Evolutionary conservation across 2,329 filamentous ascomycete species (phyloP).

Genomic region (Xylariales sp.): DNA sequence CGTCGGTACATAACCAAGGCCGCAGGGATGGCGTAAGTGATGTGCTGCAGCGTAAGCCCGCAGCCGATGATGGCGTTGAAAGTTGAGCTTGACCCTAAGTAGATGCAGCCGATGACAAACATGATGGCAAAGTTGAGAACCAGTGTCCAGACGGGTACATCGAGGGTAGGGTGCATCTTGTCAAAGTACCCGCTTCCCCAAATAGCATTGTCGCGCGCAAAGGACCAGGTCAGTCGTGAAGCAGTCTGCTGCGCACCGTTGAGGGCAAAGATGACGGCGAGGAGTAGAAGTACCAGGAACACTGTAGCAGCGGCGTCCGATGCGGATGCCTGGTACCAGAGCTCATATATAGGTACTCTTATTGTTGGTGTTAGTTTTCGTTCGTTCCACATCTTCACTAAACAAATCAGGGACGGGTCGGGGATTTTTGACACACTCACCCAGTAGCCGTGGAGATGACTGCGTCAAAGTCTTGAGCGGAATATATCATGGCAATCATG

Average conservation of each 20-base stretch:
- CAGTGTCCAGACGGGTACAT: neutral
- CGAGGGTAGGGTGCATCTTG: neutral
- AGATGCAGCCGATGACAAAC: conserved; percentile 1
- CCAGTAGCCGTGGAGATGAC: neutral
- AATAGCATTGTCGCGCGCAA: neutral
- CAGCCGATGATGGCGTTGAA: neutral
- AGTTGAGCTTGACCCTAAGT: neutral
- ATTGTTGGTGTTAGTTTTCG: no score
- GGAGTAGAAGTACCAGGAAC: neutral
- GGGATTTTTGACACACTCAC: no score
- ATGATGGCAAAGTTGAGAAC: neutral
- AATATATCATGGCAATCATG: conserved; percentile 1
- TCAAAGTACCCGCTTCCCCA: neutral
- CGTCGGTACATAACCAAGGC: neutral
- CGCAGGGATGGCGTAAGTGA: neutral
- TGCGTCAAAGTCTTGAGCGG: neutral
- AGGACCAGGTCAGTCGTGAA: neutral
- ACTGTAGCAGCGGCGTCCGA: neutral
- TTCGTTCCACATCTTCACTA: no score
- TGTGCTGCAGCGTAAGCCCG: neutral
- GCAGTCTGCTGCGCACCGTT: neutral
- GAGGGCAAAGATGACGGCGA: neutral
- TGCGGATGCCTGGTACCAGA: neutral
- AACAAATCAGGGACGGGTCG: no score
- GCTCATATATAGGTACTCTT: neutral